A percentile compares a stretch with the other conserved stretches of the same genome.
These are phyloP conservation scores for Biscutella auriculata DNA, from an alignment of 441 rosid species.

Conservation along the genomic window DNA sequence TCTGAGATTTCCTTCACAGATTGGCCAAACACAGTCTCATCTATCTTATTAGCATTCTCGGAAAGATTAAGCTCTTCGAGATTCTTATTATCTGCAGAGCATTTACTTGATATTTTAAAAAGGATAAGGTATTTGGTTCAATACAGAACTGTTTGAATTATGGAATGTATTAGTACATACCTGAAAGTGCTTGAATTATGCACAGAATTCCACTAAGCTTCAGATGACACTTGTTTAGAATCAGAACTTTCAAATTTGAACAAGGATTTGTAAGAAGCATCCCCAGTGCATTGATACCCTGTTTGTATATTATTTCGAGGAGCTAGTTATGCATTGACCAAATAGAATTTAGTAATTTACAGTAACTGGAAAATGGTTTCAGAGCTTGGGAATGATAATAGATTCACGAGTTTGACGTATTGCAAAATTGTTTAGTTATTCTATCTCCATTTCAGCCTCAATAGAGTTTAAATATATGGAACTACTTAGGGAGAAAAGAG, in stretches of 20 bases:
- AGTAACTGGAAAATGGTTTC: too few relatives aligned
- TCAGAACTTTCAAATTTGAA: conserved; percentile 50
- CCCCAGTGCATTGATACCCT: conserved; percentile 53
- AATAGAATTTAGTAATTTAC: too few relatives aligned
- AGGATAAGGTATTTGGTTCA: not conserved
- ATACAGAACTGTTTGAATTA: too few relatives aligned
- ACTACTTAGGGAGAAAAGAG: not conserved
- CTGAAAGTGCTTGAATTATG: conserved; percentile 64
- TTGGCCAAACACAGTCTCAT: conserved; percentile 13
- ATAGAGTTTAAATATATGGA: not conserved
- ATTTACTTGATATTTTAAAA: not conserved
- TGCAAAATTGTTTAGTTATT: not conserved
- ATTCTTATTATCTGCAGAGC: conserved; percentile 44
- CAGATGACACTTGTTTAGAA: conserved; percentile 62
- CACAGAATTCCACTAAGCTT: conserved; percentile 56
- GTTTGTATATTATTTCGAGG: conserved; percentile 21
- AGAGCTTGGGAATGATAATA: too few relatives aligned
- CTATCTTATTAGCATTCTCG: conserved; percentile 28
- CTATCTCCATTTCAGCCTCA: not conserved
- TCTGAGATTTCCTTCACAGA: conserved; percentile 16
- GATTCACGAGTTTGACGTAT: too few relatives aligned
- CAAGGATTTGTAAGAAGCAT: conserved; percentile 48
- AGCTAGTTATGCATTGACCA: not conserved
- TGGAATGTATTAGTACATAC: conserved; percentile 22
- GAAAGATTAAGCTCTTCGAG: conserved; percentile 76